phyloP scores from a whole-genome alignment of 78 protist genomes.

The Cavenderia fasciculata region DNA sequence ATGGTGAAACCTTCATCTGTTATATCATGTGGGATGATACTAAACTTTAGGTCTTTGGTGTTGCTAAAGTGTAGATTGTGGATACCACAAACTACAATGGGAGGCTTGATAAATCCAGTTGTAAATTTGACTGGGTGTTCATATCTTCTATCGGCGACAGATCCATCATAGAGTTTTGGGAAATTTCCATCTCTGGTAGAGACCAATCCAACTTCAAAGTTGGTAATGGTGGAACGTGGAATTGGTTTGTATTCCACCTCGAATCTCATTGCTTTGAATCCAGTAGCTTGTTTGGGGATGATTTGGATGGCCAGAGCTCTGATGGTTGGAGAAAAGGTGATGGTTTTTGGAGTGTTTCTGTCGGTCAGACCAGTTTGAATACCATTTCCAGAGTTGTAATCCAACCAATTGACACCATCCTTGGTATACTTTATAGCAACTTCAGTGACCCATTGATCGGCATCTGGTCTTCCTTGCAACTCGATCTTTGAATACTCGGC shows the following conservation, averaged over 20 bases:
- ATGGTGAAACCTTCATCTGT: conserved; percentile 4
- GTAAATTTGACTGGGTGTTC: not conserved
- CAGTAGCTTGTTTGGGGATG: not conserved
- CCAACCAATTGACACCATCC: not conserved
- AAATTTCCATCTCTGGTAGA: not conserved
- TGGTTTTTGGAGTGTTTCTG: conserved; percentile 10
- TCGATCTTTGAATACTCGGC: not conserved
- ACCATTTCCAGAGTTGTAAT: too few relatives aligned
- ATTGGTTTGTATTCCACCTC: not conserved
- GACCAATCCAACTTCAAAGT: not conserved
- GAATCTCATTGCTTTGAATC: not conserved
- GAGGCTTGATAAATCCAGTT: not conserved
- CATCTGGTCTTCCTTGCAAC: conserved; percentile 13
- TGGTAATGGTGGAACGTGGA: not conserved
- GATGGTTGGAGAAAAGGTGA: not conserved
- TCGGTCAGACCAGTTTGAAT: too few relatives aligned
- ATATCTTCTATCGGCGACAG: not conserved
- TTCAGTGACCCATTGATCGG: not conserved
- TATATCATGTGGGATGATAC: not conserved
- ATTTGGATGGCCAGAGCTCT: not conserved
- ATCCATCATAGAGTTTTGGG: conserved; percentile 7
- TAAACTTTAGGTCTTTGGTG: not conserved
- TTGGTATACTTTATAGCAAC: not conserved
- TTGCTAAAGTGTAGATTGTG: not conserved
- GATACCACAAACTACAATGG: not conserved